phyloP scores from a whole-genome alignment of 257 asterid genomes.

The Echites panduratus region DNA sequence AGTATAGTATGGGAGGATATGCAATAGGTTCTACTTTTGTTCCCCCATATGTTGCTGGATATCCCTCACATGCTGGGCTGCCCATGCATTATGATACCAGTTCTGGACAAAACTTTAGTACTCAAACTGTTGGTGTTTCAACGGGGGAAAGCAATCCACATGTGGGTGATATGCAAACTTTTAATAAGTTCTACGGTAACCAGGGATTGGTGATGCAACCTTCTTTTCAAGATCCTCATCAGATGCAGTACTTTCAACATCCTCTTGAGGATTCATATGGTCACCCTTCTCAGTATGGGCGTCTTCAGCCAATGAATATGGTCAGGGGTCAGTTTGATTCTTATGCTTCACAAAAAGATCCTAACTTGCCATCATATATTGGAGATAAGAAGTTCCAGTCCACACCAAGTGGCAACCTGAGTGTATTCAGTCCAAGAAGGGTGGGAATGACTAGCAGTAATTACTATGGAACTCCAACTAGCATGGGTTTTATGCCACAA shows the following conservation, averaged over 20 bases:
- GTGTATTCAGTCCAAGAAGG: slow-evolving; percentile 48
- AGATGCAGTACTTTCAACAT: slow-evolving; percentile 66
- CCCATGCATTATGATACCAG: slow-evolving; percentile 44
- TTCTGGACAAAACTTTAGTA: slow-evolving; percentile 59
- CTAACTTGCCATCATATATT: slow-evolving; percentile 34
- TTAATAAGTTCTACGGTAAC: slow-evolving; percentile 58
- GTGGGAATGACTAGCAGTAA: slow-evolving; percentile 37
- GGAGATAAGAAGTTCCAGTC: slow-evolving; percentile 51
- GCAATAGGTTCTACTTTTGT: slow-evolving; percentile 53
- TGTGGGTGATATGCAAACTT: slow-evolving; percentile 40
- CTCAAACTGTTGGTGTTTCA: slow-evolving; percentile 43
- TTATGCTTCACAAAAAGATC: slow-evolving; percentile 40
- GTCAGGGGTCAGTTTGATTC: slow-evolving; percentile 39
- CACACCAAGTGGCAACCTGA: slow-evolving; percentile 32
- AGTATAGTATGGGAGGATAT: slow-evolving; percentile 56
- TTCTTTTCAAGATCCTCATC: slow-evolving; percentile 52
- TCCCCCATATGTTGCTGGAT: slow-evolving; percentile 58
- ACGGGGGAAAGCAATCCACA: slow-evolving; percentile 42
- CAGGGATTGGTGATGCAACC: slow-evolving; percentile 59
- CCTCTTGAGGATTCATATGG: slow-evolving; percentile 49
- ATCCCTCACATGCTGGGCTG: slow-evolving; percentile 46
- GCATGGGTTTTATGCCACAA: slow-evolving; percentile 50
- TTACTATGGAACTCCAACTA: slow-evolving; percentile 52
- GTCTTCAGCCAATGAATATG: slow-evolving; percentile 36
- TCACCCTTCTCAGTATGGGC: slow-evolving; percentile 48